Percentiles rank a stretch among this genome's conserved stretches.
Conservation (phyloP, 805 yeast genomes). For the Lipomyces chichibuensis region DNA sequence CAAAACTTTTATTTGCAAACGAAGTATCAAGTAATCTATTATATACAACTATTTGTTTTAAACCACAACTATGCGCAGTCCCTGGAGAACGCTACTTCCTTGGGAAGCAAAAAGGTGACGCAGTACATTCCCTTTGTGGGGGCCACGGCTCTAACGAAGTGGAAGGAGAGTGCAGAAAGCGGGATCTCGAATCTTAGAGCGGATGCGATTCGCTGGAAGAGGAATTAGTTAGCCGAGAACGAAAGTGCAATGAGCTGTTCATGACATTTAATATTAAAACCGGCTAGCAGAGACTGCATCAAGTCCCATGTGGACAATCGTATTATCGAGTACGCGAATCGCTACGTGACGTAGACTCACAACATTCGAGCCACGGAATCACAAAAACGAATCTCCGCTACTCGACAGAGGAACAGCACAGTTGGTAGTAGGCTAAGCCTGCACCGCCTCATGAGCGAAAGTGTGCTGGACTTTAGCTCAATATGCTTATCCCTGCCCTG, state of each 20-base stretch:
- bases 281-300: neutral
- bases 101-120: constrained; percentile 68
- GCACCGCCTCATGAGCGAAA: too few relatives aligned
- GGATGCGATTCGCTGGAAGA: constrained; percentile 41
- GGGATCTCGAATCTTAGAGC: constrained; percentile 53
- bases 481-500: neutral
- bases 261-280: neutral
- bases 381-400: too few relatives aligned
- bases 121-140: constrained; percentile 98
- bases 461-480: too few relatives aligned
- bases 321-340: neutral
- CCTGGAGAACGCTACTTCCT: constrained; percentile 45
- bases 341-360: too few relatives aligned
- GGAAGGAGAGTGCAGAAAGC: constrained; percentile 60
- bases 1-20: neutral
- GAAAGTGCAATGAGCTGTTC: neutral
- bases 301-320: neutral
- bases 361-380: too few relatives aligned
- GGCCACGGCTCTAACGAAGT: constrained; percentile 88
- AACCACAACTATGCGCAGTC: neutral
- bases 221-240: neutral
- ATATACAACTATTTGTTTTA: neutral
- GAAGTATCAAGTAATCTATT: neutral
- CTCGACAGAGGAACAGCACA: too few relatives aligned
- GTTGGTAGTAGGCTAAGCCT: too few relatives aligned